phyloP scores from a whole-genome alignment of 1,284 basidiomycete genomes.

The Phlebopus sp. region DNA sequence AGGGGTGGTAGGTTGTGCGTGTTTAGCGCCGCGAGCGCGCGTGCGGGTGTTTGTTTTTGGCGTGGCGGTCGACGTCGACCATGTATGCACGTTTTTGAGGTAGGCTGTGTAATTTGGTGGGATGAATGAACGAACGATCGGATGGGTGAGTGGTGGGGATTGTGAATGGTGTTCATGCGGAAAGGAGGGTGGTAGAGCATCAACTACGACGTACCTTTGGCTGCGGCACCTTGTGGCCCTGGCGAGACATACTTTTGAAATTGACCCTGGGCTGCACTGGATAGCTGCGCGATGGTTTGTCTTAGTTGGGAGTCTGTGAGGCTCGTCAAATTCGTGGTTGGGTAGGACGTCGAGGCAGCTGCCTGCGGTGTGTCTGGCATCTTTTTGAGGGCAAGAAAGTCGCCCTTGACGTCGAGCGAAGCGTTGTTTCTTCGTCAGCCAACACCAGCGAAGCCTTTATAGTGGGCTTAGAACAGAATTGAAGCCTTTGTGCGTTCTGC shows the following conservation, averaged over 20 bases:
- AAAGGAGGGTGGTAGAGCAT: slow-evolving; percentile 1
- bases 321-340: slow-evolving; percentile 35
- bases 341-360: slow-evolving; percentile 27
- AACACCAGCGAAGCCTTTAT: neutral
- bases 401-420: no score
- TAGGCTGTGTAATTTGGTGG: slow-evolving; percentile 42
- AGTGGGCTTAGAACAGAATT: neutral
- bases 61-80: slow-evolving; percentile 42
- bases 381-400: slow-evolving; percentile 4
- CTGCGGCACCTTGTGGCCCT: slow-evolving; percentile 38
- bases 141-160: no score
- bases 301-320: slow-evolving; percentile 58
- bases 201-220: slow-evolving; percentile 37
- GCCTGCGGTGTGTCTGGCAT: slow-evolving; percentile 30
- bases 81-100: slow-evolving; percentile 61
- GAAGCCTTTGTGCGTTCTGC: neutral
- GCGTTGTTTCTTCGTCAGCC: neutral
- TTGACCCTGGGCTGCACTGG: slow-evolving; percentile 41
- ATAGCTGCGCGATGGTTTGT: slow-evolving; percentile 50
- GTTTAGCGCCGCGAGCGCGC: slow-evolving; percentile 36
- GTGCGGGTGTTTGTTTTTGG: slow-evolving; percentile 24
- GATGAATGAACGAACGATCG: neutral
- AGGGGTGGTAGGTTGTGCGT: slow-evolving; percentile 26
- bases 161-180: slow-evolving; percentile 9
- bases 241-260: slow-evolving; percentile 44